Evolutionary conservation across 2,329 filamentous ascomycete species (phyloP).

Genomic region (Fonsecaea pedrosoi): DNA sequence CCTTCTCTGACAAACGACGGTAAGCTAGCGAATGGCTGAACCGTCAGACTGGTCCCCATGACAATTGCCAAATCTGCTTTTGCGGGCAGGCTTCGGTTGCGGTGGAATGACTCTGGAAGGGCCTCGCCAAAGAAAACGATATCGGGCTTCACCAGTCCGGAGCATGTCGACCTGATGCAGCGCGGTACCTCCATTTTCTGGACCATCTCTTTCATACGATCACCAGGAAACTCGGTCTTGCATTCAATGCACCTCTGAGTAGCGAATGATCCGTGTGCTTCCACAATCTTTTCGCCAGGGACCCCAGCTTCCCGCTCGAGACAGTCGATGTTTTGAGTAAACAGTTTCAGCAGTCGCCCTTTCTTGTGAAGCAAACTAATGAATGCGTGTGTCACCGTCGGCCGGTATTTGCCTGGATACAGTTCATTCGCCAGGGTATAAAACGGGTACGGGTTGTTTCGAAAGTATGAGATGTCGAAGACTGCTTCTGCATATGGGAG

Average conservation of each 20-base stretch:
- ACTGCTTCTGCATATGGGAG: slow-evolving; percentile 90
- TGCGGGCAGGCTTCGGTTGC: slow-evolving; percentile 60
- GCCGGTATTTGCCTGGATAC: slow-evolving; percentile 86
- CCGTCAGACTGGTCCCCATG: slow-evolving; percentile 85
- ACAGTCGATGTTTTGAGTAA: slow-evolving; percentile 98
- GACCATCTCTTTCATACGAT: slow-evolving; percentile 75
- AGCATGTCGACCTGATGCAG: slow-evolving; percentile 68
- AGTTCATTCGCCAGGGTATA: slow-evolving; percentile 91
- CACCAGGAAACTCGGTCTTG: slow-evolving; percentile 71
- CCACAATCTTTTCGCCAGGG: slow-evolving; percentile 78
- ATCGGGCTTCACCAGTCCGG: slow-evolving; percentile 86
- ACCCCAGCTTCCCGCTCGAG: slow-evolving; percentile 88
- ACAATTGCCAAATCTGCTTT: slow-evolving; percentile 80
- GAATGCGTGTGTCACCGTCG: slow-evolving; percentile 90
- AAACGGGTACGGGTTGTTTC: slow-evolving; percentile 82
- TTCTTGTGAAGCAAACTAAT: slow-evolving; percentile 81
- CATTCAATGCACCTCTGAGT: slow-evolving; percentile 92
- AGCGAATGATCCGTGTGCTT: slow-evolving; percentile 95
- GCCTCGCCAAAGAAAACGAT: slow-evolving; percentile 93
- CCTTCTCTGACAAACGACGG: slow-evolving; percentile 68
- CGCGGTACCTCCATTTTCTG: slow-evolving; percentile 70
- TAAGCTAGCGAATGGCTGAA: slow-evolving; percentile 87
- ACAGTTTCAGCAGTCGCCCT: slow-evolving; percentile 79
- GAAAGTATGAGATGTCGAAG: slow-evolving; percentile 92
- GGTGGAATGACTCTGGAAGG: slow-evolving; percentile 70